These are phyloP conservation scores for Flaveria brownii DNA, from an alignment of 129 eudicot genomes.

Conservation along the genomic window DNA sequence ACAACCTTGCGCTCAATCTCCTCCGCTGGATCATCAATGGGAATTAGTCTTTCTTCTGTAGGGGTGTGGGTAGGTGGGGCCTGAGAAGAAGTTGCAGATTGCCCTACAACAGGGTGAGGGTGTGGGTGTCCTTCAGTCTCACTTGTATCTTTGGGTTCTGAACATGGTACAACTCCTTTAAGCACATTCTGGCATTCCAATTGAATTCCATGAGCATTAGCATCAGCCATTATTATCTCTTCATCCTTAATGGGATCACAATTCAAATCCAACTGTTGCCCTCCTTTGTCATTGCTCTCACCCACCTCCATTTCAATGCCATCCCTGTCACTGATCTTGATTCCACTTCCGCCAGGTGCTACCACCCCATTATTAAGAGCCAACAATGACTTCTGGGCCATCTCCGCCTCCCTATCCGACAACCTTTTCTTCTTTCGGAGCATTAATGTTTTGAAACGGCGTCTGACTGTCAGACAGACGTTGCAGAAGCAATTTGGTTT, in stretches of 20 bases:
- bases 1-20: constrained; percentile 14
- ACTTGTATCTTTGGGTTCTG: constrained; percentile 27
- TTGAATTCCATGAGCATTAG: constrained; percentile 33
- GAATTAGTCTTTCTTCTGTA: constrained; percentile 5
- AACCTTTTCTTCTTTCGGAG: constrained; percentile 74
- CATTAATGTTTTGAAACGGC: constrained; percentile 87
- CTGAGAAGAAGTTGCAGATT: background rate
- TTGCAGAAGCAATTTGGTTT: constrained; percentile 75
- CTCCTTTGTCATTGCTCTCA: constrained; percentile 41
- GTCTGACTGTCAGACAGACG: constrained; percentile 75
- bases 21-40: constrained; percentile 11
- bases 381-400: constrained; percentile 21
- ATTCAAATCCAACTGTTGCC: constrained; percentile 64
- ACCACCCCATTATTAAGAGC: background rate
- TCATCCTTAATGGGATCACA: constrained; percentile 69
- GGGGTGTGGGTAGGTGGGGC: background rate
- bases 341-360: background rate
- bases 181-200: constrained; percentile 46
- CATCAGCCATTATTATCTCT: constrained; percentile 39
- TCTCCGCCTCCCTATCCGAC: constrained; percentile 48
- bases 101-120: too few species aligned
- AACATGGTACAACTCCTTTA: constrained; percentile 21
- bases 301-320: constrained; percentile 28
- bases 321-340: background rate
- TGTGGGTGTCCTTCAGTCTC: constrained; percentile 25